Base-by-base conservation (phyloP, 352 stramenopile species). In the Phytopythium helicoides region DNA sequence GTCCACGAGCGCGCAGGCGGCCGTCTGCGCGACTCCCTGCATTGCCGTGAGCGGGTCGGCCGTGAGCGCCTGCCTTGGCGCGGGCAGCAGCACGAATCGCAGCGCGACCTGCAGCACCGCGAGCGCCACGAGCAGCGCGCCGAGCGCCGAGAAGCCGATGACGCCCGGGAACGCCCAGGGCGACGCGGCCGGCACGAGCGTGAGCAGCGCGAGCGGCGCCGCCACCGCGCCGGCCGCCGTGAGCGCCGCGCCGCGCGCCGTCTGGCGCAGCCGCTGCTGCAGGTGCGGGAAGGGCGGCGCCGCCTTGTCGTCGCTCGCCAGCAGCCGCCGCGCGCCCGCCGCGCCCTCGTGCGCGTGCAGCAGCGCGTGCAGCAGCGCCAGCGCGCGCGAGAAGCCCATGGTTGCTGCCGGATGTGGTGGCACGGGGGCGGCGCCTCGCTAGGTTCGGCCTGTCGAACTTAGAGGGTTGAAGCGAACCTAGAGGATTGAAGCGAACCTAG, bases 251-350 rank as follows among this genome's bases (percentile, higher is more conserved):
- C 60, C 72, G 50, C 70, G 72, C 28, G 83, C 47, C 21, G 70
- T 69, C 38, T 82, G 75, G 54, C 81, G 72, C 45, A 86, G 54
- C 8, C 73, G 70, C 60, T 80, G 75, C 56, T 86, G 75, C 10
- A 86, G 44, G 23, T 80, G 66, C 19, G 69, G 70, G 42, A 70
- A 73, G 6, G 64, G 72, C 2, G 60, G 50, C 50, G 44, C 25
- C 28, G 28, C 28, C 28, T 33, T 33, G 28, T 5, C 5, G 28
- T 9, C 28, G 5, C 9, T 5, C 28, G 28, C 9, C 28, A 33
- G 28, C 28, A 33, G 7, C 33, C 23, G 23, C 51, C 45, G 6
- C 26, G 16, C 10, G 42, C 23, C 25, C n/a, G 31, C 14, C 2
- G 16, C 21, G 16, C 53, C 25, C 25, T 56, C 35, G 46, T 62